Evolutionary conservation across 1,284 basidiomycete species (phyloP), one percentile per base, ranked within the genome.

Genomic region (Porodaedalea pini): DNA sequence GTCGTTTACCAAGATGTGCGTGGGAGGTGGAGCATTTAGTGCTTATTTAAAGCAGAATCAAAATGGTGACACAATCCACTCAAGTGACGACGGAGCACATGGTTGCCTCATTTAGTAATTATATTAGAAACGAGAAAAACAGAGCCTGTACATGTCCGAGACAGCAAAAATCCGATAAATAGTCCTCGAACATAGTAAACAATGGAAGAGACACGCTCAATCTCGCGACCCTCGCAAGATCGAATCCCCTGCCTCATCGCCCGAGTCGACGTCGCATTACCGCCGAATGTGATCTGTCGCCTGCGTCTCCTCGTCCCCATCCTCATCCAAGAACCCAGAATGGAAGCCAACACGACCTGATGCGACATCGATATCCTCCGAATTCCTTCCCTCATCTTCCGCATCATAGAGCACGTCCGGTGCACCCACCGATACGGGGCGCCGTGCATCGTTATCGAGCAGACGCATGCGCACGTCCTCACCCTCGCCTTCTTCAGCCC

Each of bases 381-480:
- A 25, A 17, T 60, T 63, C 36, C 83, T 77, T 84, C 59, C 85
- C 36, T 81, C 80, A 34, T 40, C 39, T 19, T 82, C 79, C 21
- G 76, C 76, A 63, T 90, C 88, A 27, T 83, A 86, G 36, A 85
- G 78, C 68, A 52, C 54, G 15, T 92, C 91, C 21, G 92, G 91
- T 71, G 94, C 92, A 66, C 95, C 94, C 58, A 94, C 80, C 78
- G 32, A 76, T 70, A 54, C 73, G 73, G 10, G 73, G 70, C 21
- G 68, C 68, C 29, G 69, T 66, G 17, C 70, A 63, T 62, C 66
- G 65, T 62, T 37, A 51, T 73, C 73, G 55, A 93, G 69, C 2
- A 85, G 69, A 44, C 78, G 79, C 88, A 95, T 89, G 1, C 83
- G 81, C 48, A 93, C 75, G 52, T 90, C 90, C 41, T 91, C 89